Evolutionary conservation across 495 filamentous ascomycete species (phyloP).

Genomic region (Lindgomyces ingoldianus): DNA sequence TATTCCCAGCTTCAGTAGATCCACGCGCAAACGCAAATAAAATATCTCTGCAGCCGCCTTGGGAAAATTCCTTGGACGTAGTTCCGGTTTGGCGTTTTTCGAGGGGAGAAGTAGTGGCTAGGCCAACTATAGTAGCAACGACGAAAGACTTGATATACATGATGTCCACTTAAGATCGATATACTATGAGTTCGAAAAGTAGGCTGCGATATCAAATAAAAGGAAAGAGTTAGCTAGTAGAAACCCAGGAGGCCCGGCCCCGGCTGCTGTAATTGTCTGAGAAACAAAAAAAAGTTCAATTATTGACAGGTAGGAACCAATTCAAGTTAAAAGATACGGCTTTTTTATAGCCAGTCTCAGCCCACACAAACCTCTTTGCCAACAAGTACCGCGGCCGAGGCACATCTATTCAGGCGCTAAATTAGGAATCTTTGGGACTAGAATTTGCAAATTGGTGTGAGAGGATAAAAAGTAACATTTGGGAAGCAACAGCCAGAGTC

Average conservation of each 20-base stretch:
- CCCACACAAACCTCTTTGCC: too few relatives aligned
- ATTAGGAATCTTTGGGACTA: too few relatives aligned
- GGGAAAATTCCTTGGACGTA: constrained; percentile 50
- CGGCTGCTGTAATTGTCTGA: neutral
- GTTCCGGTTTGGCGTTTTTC: constrained; percentile 32
- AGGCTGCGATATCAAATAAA: neutral
- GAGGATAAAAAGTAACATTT: too few relatives aligned
- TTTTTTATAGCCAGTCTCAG: too few relatives aligned
- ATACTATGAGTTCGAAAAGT: neutral
- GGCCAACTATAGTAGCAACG: constrained; percentile 2
- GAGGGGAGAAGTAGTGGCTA: constrained; percentile 12
- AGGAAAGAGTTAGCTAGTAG: neutral
- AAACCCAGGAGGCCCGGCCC: constrained; percentile 7
- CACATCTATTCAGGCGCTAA: too few relatives aligned
- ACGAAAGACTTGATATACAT: constrained; percentile 29
- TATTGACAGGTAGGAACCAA: too few relatives aligned
- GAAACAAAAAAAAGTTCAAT: too few relatives aligned
- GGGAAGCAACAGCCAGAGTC: too few relatives aligned
- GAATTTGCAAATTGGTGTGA: too few relatives aligned
- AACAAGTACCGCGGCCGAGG: too few relatives aligned
- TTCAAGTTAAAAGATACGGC: too few relatives aligned
- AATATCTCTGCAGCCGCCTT: constrained; percentile 50
- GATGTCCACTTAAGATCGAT: neutral
- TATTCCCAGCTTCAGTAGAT: constrained; percentile 55
- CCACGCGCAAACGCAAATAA: constrained; percentile 58